A percentile compares a stretch with the other conserved stretches of the same genome.
Evolutionary conservation across 176 grass and related monocot species (phyloP).

Genomic region (Triticum dicoccoides): DNA sequence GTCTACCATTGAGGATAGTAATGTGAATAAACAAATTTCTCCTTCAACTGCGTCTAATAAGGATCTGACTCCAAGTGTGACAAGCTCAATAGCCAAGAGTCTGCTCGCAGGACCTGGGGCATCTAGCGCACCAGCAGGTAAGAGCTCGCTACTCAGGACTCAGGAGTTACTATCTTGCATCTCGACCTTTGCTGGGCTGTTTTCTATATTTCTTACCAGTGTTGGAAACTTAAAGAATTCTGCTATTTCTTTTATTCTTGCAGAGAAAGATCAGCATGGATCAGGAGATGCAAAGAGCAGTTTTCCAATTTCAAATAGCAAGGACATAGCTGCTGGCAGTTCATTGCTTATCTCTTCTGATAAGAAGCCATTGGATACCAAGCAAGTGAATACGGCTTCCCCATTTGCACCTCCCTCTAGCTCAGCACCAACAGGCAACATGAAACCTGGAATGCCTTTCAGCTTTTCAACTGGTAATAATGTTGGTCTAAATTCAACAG

Average conservation of each 20-base stretch:
- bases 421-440: conserved; percentile 32
- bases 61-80: conserved; percentile 27
- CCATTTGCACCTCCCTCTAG: neutral
- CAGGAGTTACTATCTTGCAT: conserved; percentile 1
- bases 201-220: neutral
- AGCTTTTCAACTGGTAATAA: conserved; percentile 45
- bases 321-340: conserved; percentile 14
- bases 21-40: conserved; percentile 37
- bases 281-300: conserved; percentile 19
- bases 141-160: neutral
- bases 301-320: conserved; percentile 14
- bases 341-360: conserved; percentile 25
- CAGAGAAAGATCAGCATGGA: conserved; percentile 33
- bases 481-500: conserved; percentile 22
- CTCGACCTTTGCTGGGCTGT: neutral
- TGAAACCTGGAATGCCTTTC: conserved; percentile 37
- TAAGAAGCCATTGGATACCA: conserved; percentile 19
- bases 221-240: conserved; percentile 15
- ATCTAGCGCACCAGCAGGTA: conserved; percentile 44
- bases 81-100: conserved; percentile 31
- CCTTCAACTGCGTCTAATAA: conserved; percentile 37
- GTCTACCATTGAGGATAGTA: conserved; percentile 40
- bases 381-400: conserved; percentile 25
- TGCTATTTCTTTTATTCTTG: conserved; percentile 30
- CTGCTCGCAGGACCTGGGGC: conserved; percentile 24